Evolutionary conservation across 768 basidiomycete species (phyloP).

Genomic region (Basidioascus undulatus): DNA sequence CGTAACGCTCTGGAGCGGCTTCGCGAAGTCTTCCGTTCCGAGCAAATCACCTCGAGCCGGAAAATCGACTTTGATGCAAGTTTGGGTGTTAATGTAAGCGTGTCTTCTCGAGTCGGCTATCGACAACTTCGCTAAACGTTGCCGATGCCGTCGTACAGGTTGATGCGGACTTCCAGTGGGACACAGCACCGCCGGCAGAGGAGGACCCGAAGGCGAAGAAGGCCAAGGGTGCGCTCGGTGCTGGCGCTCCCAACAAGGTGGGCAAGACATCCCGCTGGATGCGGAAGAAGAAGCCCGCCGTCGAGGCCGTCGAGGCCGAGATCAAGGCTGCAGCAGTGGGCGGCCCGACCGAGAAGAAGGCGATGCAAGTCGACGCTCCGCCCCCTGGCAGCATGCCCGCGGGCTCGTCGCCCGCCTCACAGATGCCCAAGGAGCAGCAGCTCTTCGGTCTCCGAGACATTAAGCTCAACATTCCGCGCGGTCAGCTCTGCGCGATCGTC

Average conservation of each 20-base stretch:
- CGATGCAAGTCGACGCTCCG: too few species aligned
- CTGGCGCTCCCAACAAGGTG: too few species aligned
- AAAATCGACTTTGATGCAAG: slow-evolving; percentile 33
- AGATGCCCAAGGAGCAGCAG: slow-evolving; percentile 7
- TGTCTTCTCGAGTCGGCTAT: too few species aligned
- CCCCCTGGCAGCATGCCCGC: too few species aligned
- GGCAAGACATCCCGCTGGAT: slow-evolving; percentile 10
- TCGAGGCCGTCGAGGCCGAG: slow-evolving; percentile 22
- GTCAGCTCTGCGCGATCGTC: slow-evolving; percentile 61
- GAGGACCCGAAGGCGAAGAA: slow-evolving; percentile 16
- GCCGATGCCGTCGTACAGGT: slow-evolving; percentile 43
- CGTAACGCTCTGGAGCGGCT: slow-evolving; percentile 54
- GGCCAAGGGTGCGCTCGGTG: too few species aligned
- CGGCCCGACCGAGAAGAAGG: too few species aligned
- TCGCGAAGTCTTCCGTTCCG: slow-evolving; percentile 54
- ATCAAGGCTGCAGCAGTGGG: slow-evolving; percentile 14
- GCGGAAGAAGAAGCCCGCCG: slow-evolving; percentile 21
- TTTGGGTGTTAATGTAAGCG: too few species aligned
- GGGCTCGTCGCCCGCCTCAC: too few species aligned
- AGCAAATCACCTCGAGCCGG: slow-evolving; percentile 37
- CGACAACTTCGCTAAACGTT: too few species aligned
- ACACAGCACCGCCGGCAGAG: slow-evolving; percentile 30
- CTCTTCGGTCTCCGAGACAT: slow-evolving; percentile 45
- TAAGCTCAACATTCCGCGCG: slow-evolving; percentile 42
- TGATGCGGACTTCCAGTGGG: slow-evolving; percentile 65